Evolutionary conservation across 805 yeast genomes (phyloP).

Genomic region (Saccharomycopsis synnaedendra): DNA sequence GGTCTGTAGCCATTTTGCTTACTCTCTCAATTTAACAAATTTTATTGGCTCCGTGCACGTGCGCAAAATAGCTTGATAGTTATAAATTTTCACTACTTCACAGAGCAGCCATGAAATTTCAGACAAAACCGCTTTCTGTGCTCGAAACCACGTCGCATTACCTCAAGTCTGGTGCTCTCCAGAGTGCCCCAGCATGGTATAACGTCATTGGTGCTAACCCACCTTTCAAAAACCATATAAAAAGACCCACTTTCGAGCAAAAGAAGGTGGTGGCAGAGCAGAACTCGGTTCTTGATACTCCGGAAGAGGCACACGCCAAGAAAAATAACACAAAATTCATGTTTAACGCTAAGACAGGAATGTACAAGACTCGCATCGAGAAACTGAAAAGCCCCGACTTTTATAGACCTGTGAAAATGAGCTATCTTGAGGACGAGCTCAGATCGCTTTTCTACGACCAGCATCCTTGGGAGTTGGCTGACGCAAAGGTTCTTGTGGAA

Average conservation of each 20-base stretch:
- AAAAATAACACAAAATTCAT: constrained; percentile 1
- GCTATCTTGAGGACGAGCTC: constrained; percentile 66
- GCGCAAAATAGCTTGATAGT: no score
- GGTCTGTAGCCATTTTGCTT: constrained; percentile 25
- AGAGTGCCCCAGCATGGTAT: constrained; percentile 78
- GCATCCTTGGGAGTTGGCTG: constrained; percentile 96
- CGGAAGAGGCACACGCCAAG: constrained; percentile 14
- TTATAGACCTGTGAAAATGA: constrained; percentile 40
- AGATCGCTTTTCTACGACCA: constrained; percentile 77
- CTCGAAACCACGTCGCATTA: constrained; percentile 74
- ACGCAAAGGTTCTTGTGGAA: constrained; percentile 78
- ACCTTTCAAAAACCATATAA: constrained; percentile 49
- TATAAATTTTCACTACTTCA: no score
- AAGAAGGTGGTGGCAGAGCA: constrained; percentile 1
- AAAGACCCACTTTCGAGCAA: constrained; percentile 18
- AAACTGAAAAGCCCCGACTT: constrained; percentile 24
- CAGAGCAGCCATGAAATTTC: constrained; percentile 47
- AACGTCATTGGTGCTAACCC: constrained; percentile 76
- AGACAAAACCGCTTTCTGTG: constrained; percentile 63
- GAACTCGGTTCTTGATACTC: constrained; percentile 19
- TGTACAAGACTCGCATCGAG: constrained; percentile 37
- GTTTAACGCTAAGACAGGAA: constrained; percentile 4
- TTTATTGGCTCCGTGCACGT: no score
- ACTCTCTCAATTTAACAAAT: neutral
- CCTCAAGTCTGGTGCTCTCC: constrained; percentile 57